phyloP scores from a whole-genome alignment of 139 green algal genomes.

The Chlorella ohadii region DNA sequence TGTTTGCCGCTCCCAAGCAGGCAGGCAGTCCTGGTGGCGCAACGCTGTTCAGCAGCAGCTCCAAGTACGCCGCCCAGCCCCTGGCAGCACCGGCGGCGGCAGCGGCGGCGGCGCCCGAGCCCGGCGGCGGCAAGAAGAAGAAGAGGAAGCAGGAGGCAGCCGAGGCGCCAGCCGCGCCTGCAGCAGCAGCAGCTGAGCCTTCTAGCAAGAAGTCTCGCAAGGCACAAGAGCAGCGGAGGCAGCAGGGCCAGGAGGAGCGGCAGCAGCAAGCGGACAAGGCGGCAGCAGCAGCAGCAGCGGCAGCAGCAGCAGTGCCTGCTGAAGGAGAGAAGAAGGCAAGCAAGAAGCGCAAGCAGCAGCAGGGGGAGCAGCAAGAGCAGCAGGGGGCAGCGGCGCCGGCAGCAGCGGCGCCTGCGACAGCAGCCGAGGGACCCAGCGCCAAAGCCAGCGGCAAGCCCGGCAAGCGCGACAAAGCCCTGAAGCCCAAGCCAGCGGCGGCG shows the following conservation, averaged over 20 bases:
- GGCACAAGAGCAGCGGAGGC: background rate
- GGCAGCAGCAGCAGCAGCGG: background rate
- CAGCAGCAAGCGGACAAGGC: background rate
- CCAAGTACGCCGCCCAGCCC: background rate
- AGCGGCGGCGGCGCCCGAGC: background rate
- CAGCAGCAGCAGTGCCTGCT: background rate
- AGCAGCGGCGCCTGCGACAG: background rate
- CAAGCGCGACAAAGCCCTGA: background rate
- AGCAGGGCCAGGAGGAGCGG: background rate
- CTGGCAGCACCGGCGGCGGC: background rate
- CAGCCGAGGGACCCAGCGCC: background rate
- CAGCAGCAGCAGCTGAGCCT: background rate
- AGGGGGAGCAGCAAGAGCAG: background rate
- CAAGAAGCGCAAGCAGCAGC: background rate
- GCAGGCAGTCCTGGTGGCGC: background rate
- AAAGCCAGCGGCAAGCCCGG: too few relatives aligned
- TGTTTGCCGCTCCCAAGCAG: background rate
- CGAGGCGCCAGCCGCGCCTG: background rate
- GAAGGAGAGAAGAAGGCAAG: background rate
- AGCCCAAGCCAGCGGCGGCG: too few relatives aligned
- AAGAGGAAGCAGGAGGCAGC: background rate
- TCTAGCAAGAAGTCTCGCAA: slow-evolving; percentile 4
- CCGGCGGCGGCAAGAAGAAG: background rate
- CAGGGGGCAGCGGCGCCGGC: background rate
- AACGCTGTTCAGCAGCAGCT: slow-evolving; percentile 5